phyloP scores from a whole-genome alignment of 1,284 basidiomycete genomes.

The Schizophyllum amplum region DNA sequence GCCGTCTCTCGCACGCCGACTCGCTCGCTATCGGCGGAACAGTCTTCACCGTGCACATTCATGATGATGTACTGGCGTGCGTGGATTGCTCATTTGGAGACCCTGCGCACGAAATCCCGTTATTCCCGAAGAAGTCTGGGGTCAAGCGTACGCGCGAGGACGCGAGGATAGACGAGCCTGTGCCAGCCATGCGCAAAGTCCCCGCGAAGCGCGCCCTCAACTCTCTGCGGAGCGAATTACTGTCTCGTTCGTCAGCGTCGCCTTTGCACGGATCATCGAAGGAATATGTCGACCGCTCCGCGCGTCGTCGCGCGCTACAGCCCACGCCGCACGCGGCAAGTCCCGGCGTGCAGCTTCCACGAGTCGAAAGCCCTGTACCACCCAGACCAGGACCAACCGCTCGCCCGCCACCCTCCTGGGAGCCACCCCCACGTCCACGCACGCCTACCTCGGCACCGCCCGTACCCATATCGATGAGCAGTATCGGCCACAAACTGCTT shows the following conservation, averaged over 20 bases:
- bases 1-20: constrained; percentile 54
- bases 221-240: constrained; percentile 50
- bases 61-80: constrained; percentile 52
- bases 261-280: constrained; percentile 11
- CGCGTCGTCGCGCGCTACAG: constrained; percentile 52
- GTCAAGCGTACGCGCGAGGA: constrained; percentile 26
- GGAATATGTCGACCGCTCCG: constrained; percentile 58
- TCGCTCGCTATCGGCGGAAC: constrained; percentile 58
- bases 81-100: constrained; percentile 41
- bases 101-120: constrained; percentile 45
- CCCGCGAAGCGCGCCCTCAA: constrained; percentile 55
- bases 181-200: constrained; percentile 16
- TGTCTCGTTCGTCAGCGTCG: constrained; percentile 19
- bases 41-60: constrained; percentile 61
- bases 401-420: constrained; percentile 7
- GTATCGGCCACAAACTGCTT: constrained; percentile 59
- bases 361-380: constrained; percentile 7
- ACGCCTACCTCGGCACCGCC: constrained; percentile 28
- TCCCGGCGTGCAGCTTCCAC: constrained; percentile 28
- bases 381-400: constrained; percentile 5
- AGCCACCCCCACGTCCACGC: constrained; percentile 5
- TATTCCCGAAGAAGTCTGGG: constrained; percentile 37
- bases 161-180: constrained; percentile 14
- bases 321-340: constrained; percentile 38
- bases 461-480: constrained; percentile 41